Evolutionary conservation across 768 basidiomycete genomes (phyloP).

Genomic region (Atractiella rhizophila): DNA sequence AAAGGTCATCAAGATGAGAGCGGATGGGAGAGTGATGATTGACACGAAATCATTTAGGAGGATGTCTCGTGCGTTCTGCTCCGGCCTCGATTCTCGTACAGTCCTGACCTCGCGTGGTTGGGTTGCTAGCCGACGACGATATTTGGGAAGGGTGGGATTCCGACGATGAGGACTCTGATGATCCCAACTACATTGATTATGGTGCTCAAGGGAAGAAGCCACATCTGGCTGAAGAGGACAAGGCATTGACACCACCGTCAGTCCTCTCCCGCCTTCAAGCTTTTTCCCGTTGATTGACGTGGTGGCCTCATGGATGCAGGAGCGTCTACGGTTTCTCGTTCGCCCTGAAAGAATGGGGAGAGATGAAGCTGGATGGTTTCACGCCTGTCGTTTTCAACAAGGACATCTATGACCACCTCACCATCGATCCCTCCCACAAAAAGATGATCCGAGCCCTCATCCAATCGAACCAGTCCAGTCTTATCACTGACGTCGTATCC

Average conservation of each 20-base stretch:
- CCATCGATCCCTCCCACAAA: neutral
- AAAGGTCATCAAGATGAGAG: neutral
- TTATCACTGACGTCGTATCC: conserved; percentile 4
- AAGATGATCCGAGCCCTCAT: conserved; percentile 1
- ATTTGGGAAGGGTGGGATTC: neutral
- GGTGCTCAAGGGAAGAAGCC: neutral
- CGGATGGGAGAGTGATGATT: neutral
- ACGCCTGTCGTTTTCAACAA: neutral
- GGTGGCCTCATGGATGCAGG: too few relatives aligned
- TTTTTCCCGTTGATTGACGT: too few relatives aligned
- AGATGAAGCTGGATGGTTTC: neutral
- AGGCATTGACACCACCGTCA: neutral
- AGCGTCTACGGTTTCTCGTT: conserved; percentile 6
- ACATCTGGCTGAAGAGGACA: neutral
- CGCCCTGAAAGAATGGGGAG: conserved; percentile 3
- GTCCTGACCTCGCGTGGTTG: neutral
- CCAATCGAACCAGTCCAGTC: neutral
- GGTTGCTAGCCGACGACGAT: neutral
- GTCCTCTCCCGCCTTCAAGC: conserved; percentile 3
- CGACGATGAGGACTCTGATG: neutral
- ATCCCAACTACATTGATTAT: neutral
- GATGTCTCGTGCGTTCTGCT: neutral
- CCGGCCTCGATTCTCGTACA: neutral
- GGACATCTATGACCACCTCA: conserved; percentile 2
- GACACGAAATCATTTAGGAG: neutral